A percentile compares a stretch with the other conserved stretches of the same genome.
phyloP scores from a whole-genome alignment of 2,329 filamentous ascomycete genomes.

The Fusarium continuum region DNA sequence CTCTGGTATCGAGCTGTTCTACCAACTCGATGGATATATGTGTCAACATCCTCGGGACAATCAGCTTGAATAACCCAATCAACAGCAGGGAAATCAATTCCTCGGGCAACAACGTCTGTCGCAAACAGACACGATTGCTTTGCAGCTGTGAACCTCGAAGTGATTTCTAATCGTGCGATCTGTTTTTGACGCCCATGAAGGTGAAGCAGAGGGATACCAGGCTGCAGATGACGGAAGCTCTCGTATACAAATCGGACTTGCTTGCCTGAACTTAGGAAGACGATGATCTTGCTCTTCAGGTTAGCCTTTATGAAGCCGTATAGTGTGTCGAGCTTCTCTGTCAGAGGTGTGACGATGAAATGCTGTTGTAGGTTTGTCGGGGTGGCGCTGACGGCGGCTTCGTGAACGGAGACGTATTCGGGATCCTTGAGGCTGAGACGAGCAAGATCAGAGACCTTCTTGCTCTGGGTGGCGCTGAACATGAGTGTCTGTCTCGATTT shows the following conservation, averaged over 20 bases:
- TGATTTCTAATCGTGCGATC: constrained; percentile 85
- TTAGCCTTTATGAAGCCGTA: constrained; percentile 93
- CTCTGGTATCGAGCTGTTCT: constrained; percentile 93
- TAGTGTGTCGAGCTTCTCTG: constrained; percentile 89
- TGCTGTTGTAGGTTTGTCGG: constrained; percentile 88
- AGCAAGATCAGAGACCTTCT: constrained; percentile 90
- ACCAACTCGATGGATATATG: constrained; percentile 96
- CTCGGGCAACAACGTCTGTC: constrained; percentile 93
- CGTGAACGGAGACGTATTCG: constrained; percentile 94
- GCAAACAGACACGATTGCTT: constrained; percentile 91
- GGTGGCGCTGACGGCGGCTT: constrained; percentile 80
- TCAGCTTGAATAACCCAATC: constrained; percentile 99
- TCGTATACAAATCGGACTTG: constrained; percentile 97
- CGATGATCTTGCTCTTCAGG: constrained; percentile 92
- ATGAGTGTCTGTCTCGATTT: constrained; percentile 87
- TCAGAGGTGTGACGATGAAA: constrained; percentile 85
- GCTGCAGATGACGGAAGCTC: constrained; percentile 89
- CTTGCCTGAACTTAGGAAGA: constrained; percentile 95
- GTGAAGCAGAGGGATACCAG: constrained; percentile 91
- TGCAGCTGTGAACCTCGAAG: constrained; percentile 79
- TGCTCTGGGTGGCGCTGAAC: constrained; percentile 96
- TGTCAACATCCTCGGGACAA: constrained; percentile 95
- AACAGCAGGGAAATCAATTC: constrained; percentile 94
- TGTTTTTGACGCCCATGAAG: constrained; percentile 96
- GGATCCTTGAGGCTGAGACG: constrained; percentile 88